Evolutionary conservation across 148 eudicot species (phyloP).

Genomic region (Arbutus unedo): DNA sequence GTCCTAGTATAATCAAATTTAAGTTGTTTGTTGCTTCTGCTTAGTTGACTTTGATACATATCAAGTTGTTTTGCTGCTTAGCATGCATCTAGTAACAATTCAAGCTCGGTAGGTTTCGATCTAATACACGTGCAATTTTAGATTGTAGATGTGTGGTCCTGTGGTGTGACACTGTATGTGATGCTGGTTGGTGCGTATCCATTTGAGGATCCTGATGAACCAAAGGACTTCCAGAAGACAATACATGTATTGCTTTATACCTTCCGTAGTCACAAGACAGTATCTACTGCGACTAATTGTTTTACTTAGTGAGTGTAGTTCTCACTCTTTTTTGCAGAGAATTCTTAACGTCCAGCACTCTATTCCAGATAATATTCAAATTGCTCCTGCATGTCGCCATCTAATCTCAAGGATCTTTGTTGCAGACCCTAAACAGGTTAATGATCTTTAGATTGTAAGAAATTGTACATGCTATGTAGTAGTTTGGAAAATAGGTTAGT

Average conservation of each 20-base stretch:
- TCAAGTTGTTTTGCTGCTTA: neutral
- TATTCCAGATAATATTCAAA: slow-evolving; percentile 60
- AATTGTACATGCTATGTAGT: neutral
- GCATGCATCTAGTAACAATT: neutral
- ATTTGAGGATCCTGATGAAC: slow-evolving; percentile 88
- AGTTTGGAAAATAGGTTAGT: neutral
- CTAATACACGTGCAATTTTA: slow-evolving; percentile 27
- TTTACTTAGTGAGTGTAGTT: neutral
- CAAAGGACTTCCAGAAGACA: slow-evolving; percentile 82
- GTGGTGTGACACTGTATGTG: slow-evolving; percentile 91
- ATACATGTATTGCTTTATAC: slow-evolving; percentile 42
- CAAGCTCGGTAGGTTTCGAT: neutral
- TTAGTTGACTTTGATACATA: neutral
- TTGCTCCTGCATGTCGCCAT: slow-evolving; percentile 79
- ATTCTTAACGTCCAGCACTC: slow-evolving; percentile 72
- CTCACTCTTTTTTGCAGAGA: slow-evolving; percentile 46
- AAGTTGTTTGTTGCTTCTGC: neutral
- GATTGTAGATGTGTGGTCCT: slow-evolving; percentile 99
- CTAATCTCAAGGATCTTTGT: slow-evolving; percentile 90
- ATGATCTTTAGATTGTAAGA: slow-evolving; percentile 22
- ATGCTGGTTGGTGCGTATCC: slow-evolving; percentile 94
- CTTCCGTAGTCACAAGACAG: neutral
- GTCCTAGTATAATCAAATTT: neutral
- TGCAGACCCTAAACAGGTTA: slow-evolving; percentile 70
- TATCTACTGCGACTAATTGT: neutral